These are phyloP conservation scores for Termitomyces sp. DNA, from an alignment of 768 basidiomycete species.

Conservation along the genomic window DNA sequence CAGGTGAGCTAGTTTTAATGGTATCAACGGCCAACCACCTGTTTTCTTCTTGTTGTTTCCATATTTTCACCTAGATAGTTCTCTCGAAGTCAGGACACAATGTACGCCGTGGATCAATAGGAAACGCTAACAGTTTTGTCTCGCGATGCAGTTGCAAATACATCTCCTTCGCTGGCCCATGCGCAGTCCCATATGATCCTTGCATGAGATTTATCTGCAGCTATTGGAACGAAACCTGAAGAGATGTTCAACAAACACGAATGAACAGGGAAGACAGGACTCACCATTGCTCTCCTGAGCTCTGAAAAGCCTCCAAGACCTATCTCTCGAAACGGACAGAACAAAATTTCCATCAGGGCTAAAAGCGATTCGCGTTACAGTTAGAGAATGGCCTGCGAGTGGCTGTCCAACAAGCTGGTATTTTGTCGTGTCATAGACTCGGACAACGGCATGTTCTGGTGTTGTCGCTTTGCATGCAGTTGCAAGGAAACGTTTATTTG, in stretches of 20 bases:
- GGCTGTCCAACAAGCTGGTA: conserved; percentile 71
- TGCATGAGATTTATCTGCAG: conserved; percentile 78
- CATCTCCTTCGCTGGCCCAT: conserved; percentile 71
- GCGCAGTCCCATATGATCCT: conserved; percentile 96
- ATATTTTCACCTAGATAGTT: conserved; percentile 70
- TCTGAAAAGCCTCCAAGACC: conserved; percentile 85
- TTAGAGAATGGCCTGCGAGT: conserved; percentile 79
- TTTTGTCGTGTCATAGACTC: conserved; percentile 67
- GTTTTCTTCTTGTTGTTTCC: conserved; percentile 40
- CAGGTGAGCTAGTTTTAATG: conserved; percentile 69
- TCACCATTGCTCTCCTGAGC: conserved; percentile 36
- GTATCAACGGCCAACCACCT: conserved; percentile 57
- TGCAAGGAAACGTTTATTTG: conserved; percentile 64
- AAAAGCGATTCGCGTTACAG: conserved; percentile 87
- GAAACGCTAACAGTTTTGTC: conserved; percentile 78
- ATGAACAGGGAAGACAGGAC: conserved; percentile 5
- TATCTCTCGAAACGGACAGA: conserved; percentile 85
- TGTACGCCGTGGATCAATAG: neutral
- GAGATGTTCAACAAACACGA: neutral
- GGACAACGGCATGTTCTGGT: conserved; percentile 84
- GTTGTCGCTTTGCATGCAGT: conserved; percentile 89
- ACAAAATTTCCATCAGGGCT: conserved; percentile 78
- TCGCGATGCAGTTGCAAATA: conserved; percentile 91
- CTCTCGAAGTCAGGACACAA: neutral
- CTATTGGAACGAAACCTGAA: conserved; percentile 58